Evolutionary conservation across 2,329 filamentous ascomycete species (phyloP).

Genomic region (Zalaria sp.): DNA sequence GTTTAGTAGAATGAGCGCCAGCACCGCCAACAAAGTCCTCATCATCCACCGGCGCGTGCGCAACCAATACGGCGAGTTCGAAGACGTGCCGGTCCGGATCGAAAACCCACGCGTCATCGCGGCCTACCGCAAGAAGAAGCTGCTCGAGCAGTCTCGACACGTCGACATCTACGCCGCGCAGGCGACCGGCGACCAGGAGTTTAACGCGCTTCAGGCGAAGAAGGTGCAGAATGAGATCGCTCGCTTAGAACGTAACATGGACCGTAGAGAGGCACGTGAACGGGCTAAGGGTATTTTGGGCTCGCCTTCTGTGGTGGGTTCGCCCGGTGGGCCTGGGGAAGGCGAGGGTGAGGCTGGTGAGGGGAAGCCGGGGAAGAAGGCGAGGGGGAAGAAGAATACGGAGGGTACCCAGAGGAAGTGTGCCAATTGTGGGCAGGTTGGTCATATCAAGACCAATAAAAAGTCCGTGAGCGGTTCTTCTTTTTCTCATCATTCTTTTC

Average conservation of each 20-base stretch:
- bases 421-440: slow-evolving; percentile 91
- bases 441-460: slow-evolving; percentile 98
- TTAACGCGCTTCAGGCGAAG: slow-evolving; percentile 47
- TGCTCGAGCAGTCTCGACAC: slow-evolving; percentile 54
- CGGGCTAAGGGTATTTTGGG: slow-evolving; percentile 55
- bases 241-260: slow-evolving; percentile 80
- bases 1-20: slow-evolving; percentile 30
- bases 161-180: slow-evolving; percentile 52
- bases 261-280: slow-evolving; percentile 77
- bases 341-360: slow-evolving; percentile 15
- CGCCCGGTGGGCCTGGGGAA: slow-evolving; percentile 32
- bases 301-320: slow-evolving; percentile 27
- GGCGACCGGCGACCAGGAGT: slow-evolving; percentile 52
- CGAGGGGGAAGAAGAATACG: slow-evolving; percentile 52
- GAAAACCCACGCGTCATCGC: slow-evolving; percentile 71
- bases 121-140: slow-evolving; percentile 70
- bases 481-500: slow-evolving; percentile 10
- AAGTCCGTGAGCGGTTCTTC: slow-evolving; percentile 45
- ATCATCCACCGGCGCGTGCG: slow-evolving; percentile 58
- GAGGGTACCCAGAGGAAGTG: slow-evolving; percentile 65
- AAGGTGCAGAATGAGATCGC: slow-evolving; percentile 61
- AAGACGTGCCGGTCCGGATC: slow-evolving; percentile 9
- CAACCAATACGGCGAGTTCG: slow-evolving; percentile 41
- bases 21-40: slow-evolving; percentile 51
- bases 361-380: slow-evolving; percentile 18